These are phyloP conservation scores for Saccharomyces hybrid DNA, from an alignment of 1,139 yeast genomes.

Conservation along the genomic window DNA sequence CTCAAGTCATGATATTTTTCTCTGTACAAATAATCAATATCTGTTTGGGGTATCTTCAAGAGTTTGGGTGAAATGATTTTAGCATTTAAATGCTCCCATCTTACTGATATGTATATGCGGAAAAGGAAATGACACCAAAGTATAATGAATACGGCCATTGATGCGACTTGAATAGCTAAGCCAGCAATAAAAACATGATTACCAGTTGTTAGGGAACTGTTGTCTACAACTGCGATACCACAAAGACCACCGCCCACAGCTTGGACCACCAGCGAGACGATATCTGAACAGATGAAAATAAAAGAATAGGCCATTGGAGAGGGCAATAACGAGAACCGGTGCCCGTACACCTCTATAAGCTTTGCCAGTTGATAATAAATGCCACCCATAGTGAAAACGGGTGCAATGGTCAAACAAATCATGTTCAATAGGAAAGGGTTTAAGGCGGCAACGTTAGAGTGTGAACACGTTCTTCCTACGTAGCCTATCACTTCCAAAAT, in stretches of 20 bases:
- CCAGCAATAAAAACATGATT: conserved; percentile 79
- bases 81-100: conserved; percentile 19
- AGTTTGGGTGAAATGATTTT: conserved; percentile 21
- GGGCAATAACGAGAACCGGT: conserved; percentile 49
- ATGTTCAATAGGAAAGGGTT: conserved; percentile 57
- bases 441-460: conserved; percentile 35
- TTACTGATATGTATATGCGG: conserved; percentile 38
- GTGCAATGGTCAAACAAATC: conserved; percentile 68
- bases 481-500: conserved; percentile 67
- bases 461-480: conserved; percentile 49
- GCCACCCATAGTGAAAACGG: conserved; percentile 87
- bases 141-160: conserved; percentile 57
- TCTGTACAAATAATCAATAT: conserved; percentile 25
- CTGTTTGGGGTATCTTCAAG: conserved; percentile 26
- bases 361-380: conserved; percentile 72
- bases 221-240: conserved; percentile 37
- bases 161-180: conserved; percentile 64
- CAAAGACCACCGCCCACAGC: conserved; percentile 80
- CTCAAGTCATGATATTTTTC: conserved; percentile 21
- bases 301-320: conserved; percentile 69
- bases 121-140: conserved; percentile 51
- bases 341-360: conserved; percentile 61
- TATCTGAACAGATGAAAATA: conserved; percentile 59
- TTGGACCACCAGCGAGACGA: conserved; percentile 63
- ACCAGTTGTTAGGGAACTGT: conserved; percentile 42